These are phyloP conservation scores for Quercus tomentella DNA, from an alignment of 331 rosid species.

Conservation along the genomic window DNA sequence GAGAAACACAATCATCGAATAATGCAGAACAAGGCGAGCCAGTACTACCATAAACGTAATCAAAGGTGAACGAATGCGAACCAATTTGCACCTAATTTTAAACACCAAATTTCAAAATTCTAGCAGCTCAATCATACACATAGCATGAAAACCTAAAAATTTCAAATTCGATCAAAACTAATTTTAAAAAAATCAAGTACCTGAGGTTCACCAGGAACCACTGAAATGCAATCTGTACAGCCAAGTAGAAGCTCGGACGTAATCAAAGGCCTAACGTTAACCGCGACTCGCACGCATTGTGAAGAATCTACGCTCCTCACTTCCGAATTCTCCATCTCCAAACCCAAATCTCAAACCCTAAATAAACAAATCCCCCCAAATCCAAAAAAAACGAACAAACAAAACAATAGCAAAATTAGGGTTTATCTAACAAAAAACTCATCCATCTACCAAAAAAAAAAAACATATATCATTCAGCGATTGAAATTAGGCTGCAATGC, in stretches of 20 bases:
- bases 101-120: conserved; percentile 2
- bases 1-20: conserved; percentile 72
- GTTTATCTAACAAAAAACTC: neutral
- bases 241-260: conserved; percentile 76
- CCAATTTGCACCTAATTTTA: conserved; percentile 73
- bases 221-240: conserved; percentile 83
- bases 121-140: neutral
- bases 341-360: conserved; percentile 13
- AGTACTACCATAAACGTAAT: conserved; percentile 59
- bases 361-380: neutral
- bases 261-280: conserved; percentile 75
- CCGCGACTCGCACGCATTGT: conserved; percentile 79
- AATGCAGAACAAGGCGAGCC: conserved; percentile 42
- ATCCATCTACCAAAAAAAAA: too few relatives aligned
- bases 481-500: neutral
- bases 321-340: conserved; percentile 55
- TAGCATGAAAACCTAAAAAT: neutral
- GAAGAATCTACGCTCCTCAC: conserved; percentile 36
- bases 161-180: neutral
- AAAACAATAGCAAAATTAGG: neutral
- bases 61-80: conserved; percentile 75
- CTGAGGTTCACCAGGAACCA: conserved; percentile 82
- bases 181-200: conserved; percentile 16
- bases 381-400: neutral
- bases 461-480: too few relatives aligned